These are phyloP conservation scores for Volvox africanus DNA, from an alignment of 139 green algal species.

Conservation along the genomic window DNA sequence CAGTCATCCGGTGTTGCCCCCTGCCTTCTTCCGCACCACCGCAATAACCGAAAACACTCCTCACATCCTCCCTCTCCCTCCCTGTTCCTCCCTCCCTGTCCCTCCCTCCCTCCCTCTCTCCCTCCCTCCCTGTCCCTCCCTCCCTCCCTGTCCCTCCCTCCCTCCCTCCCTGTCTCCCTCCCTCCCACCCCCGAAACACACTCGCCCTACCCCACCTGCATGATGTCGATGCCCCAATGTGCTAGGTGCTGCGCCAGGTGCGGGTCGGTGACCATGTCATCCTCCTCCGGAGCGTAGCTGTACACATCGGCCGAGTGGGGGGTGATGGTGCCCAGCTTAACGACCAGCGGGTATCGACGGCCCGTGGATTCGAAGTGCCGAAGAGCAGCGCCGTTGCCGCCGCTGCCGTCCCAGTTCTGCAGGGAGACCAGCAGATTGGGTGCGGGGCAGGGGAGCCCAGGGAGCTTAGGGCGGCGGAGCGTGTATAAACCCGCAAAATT, in stretches of 20 bases:
- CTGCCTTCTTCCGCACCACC: neutral
- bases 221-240: slow-evolving; percentile 99
- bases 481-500: neutral
- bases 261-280: slow-evolving; percentile 98
- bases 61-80: too few species aligned
- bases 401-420: slow-evolving; percentile 89
- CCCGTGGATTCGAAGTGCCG: slow-evolving; percentile 92
- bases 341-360: slow-evolving; percentile 91
- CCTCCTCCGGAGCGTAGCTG: slow-evolving; percentile 89
- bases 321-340: slow-evolving; percentile 99
- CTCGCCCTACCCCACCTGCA: slow-evolving; percentile 60
- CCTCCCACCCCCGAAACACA: neutral
- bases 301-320: slow-evolving; percentile 92
- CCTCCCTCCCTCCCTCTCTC: neutral
- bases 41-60: neutral
- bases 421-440: neutral
- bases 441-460: neutral
- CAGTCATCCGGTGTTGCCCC: neutral
- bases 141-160: neutral
- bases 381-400: slow-evolving; percentile 93
- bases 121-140: neutral
- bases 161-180: neutral
- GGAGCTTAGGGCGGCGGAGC: neutral
- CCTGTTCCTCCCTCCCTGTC: too few species aligned
- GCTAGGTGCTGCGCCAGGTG: slow-evolving; percentile 85